Percentiles rank a stretch among this genome's conserved stretches.
Conservation (phyloP, 345 rosid species). For the Lenwebbia sp. region DNA sequence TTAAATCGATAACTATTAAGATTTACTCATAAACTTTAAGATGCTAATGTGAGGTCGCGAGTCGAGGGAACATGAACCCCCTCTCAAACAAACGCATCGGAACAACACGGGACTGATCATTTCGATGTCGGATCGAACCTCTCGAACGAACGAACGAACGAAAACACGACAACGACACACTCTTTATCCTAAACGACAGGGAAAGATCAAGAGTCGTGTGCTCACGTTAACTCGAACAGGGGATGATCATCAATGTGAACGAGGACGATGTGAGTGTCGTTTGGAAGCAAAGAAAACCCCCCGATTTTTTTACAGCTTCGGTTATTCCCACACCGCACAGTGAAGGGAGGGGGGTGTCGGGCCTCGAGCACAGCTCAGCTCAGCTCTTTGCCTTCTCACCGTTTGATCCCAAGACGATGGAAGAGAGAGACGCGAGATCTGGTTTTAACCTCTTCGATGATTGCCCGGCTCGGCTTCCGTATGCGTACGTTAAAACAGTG, state of each 20-base stretch:
- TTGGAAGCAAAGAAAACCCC: not conserved
- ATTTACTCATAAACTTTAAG: not conserved
- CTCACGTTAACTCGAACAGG: not conserved
- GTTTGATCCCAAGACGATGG: not conserved
- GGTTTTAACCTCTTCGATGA: not conserved
- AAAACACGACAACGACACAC: not conserved
- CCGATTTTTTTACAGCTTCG: constrained; percentile 5
- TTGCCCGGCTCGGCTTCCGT: not conserved
- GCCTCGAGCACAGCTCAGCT: not conserved
- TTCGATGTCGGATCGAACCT: not conserved
- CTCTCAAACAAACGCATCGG: not conserved
- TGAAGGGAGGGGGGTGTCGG: not conserved
- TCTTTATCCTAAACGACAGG: not conserved
- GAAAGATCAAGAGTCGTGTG: not conserved
- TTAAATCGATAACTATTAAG: not conserved
- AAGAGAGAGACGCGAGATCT: not conserved
- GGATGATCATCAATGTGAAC: not conserved
- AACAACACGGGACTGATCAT: not conserved
- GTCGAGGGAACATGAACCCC: not conserved
- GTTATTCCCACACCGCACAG: constrained; percentile 8
- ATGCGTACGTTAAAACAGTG: not conserved
- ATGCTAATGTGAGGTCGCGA: not conserved
- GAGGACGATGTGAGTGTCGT: not conserved
- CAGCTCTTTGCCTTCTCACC: not conserved
- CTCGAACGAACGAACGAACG: not conserved